Evolutionary conservation across 768 basidiomycete genomes (phyloP).

Genomic region (Coprinopsis cinerea): DNA sequence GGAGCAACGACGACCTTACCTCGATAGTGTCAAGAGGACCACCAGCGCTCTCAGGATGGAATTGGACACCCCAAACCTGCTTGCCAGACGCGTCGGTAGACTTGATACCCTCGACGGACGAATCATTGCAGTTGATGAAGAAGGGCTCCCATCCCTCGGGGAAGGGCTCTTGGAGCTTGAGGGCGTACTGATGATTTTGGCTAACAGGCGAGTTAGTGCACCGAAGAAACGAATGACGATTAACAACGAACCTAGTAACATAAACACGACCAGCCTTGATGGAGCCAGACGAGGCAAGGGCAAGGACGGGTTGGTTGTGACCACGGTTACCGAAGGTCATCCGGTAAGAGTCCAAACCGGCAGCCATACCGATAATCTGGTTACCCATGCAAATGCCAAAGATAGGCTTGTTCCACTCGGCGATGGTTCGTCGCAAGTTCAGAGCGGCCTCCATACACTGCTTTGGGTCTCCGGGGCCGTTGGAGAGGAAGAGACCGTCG

Average conservation of each 20-base stretch:
- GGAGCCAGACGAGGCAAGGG: conserved; percentile 87
- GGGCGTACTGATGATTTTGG: conserved; percentile 98
- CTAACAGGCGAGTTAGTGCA: conserved; percentile 28
- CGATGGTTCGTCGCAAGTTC: conserved; percentile 73
- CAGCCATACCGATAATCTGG: conserved; percentile 96
- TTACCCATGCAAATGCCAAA: conserved; percentile 99
- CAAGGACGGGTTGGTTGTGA: conserved; percentile 97
- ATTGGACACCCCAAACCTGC: conserved; percentile 96
- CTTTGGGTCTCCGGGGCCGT: conserved; percentile 92
- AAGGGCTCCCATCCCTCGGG: conserved; percentile 97
- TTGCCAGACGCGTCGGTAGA: conserved; percentile 85
- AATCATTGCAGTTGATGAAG: conserved; percentile 99
- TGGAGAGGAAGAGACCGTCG: conserved; percentile 93
- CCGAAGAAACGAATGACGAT: not conserved
- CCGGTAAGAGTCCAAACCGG: conserved; percentile 91
- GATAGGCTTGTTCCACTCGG: conserved; percentile 89
- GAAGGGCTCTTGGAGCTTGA: conserved; percentile 91
- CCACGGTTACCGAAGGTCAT: conserved; percentile 99
- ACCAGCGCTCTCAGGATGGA: conserved; percentile 97
- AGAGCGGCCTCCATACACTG: conserved; percentile 83
- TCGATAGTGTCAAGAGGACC: conserved; percentile 99
- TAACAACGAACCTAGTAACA: conserved; percentile 69
- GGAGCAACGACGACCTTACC: conserved; percentile 36
- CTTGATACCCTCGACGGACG: conserved; percentile 97
- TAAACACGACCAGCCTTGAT: conserved; percentile 96